Evolutionary conservation across 2,329 filamentous ascomycete species (phyloP).

Genomic region (Apiospora arundinis): DNA sequence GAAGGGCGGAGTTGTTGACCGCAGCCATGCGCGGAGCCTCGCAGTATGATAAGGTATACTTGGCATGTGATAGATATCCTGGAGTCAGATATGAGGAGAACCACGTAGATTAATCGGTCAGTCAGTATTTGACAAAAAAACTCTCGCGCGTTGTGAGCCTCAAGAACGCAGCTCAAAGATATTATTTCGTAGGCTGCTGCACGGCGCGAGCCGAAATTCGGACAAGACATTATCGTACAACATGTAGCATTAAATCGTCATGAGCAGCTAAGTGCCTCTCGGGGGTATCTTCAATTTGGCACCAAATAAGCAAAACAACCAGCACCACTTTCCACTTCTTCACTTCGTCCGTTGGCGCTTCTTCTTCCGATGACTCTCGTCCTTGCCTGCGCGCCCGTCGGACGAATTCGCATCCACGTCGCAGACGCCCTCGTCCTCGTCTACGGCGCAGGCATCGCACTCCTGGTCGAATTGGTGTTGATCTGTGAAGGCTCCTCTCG

Average conservation of each 20-base stretch:
- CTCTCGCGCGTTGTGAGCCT: neutral
- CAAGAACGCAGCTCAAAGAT: neutral
- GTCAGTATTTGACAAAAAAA: neutral
- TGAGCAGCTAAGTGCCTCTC: neutral
- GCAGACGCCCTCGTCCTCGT: conserved; percentile 47
- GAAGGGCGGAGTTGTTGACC: neutral
- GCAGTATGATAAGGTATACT: no score
- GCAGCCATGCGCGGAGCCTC: neutral
- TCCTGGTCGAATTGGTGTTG: conserved; percentile 56
- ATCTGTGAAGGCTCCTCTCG: conserved; percentile 47
- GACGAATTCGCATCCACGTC: conserved; percentile 35
- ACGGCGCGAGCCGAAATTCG: neutral
- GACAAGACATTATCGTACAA: neutral
- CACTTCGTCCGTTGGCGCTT: conserved; percentile 8
- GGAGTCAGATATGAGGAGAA: neutral
- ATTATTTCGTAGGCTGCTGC: neutral
- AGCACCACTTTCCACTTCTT: neutral
- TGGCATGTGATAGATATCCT: neutral
- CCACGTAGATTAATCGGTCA: neutral
- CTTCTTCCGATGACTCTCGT: conserved; percentile 17
- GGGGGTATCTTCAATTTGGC: conserved; percentile 17
- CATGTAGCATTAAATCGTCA: conserved; percentile 11
- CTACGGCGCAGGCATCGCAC: conserved; percentile 50
- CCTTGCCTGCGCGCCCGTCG: conserved; percentile 15
- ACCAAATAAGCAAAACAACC: neutral